phyloP scores from a whole-genome alignment of 352 stramenopile species.

The Phytophthora hibernalis region DNA sequence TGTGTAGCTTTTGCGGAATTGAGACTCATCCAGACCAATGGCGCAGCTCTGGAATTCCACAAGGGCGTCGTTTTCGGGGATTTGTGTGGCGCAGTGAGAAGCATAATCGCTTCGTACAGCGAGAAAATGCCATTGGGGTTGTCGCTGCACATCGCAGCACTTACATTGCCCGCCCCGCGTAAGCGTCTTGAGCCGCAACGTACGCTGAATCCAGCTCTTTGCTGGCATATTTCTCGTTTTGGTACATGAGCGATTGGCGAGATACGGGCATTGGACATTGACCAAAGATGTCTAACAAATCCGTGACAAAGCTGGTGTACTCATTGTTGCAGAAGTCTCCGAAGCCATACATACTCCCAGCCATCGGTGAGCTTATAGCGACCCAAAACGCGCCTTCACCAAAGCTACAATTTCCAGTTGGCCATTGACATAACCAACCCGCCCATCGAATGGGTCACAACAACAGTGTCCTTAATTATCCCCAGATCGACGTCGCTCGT shows the following conservation, averaged over 20 bases:
- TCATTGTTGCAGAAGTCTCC: not conserved
- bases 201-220: slow-evolving; percentile 25
- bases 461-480: slow-evolving; percentile 23
- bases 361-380: slow-evolving; percentile 33
- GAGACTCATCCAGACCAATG: slow-evolving; percentile 31
- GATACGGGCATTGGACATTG: slow-evolving; percentile 36
- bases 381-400: slow-evolving; percentile 37
- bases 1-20: slow-evolving; percentile 44
- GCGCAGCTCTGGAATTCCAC: slow-evolving; percentile 61
- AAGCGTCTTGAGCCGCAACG: slow-evolving; percentile 22
- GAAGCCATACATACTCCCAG: slow-evolving; percentile 8
- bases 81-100: slow-evolving; percentile 33
- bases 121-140: slow-evolving; percentile 42
- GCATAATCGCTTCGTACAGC: slow-evolving; percentile 27
- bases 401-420: slow-evolving; percentile 33
- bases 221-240: slow-evolving; percentile 25
- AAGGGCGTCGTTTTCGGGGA: slow-evolving; percentile 43
- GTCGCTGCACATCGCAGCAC: slow-evolving; percentile 41
- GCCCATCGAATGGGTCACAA: slow-evolving; percentile 33
- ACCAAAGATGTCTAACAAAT: slow-evolving; percentile 9
- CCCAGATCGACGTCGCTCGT: slow-evolving; percentile 1
- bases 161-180: slow-evolving; percentile 33
- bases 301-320: not conserved
- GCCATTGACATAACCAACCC: slow-evolving; percentile 29
- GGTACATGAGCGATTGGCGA: slow-evolving; percentile 26